phyloP scores from a whole-genome alignment of 768 basidiomycete species.

The Kwoniella europaea region DNA sequence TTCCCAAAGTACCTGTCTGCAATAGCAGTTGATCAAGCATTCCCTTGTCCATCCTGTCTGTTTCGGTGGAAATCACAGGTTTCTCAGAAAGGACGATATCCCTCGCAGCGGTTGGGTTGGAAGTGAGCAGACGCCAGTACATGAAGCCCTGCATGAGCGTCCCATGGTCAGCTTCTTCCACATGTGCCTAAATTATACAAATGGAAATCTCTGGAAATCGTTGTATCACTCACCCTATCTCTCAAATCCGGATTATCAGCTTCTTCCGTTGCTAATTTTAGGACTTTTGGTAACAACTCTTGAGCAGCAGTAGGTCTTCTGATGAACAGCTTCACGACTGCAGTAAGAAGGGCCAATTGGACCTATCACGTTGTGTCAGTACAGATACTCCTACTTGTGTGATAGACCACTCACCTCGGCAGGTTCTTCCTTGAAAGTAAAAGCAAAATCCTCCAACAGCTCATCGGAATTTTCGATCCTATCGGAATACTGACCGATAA shows the following conservation, averaged over 20 bases:
- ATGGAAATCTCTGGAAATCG: no score
- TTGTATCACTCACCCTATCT: constrained; percentile 65
- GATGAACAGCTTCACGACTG: constrained; percentile 93
- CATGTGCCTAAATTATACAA: no score
- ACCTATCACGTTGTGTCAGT: constrained; percentile 65
- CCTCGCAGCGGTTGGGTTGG: constrained; percentile 83
- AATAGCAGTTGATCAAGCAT: constrained; percentile 91
- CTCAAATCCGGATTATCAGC: constrained; percentile 97
- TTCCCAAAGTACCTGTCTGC: constrained; percentile 90
- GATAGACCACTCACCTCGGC: constrained; percentile 70
- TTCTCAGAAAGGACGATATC: constrained; percentile 92
- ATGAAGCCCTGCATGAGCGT: constrained; percentile 72
- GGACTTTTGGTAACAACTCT: constrained; percentile 87
- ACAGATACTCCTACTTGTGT: neutral
- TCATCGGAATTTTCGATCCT: constrained; percentile 95
- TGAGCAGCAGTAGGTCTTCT: constrained; percentile 87
- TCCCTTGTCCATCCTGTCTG: constrained; percentile 95
- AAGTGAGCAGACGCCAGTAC: constrained; percentile 97
- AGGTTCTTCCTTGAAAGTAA: constrained; percentile 89
- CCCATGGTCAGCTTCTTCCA: neutral
- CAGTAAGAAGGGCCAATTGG: constrained; percentile 90
- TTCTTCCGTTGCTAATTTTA: constrained; percentile 97
- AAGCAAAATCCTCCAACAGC: constrained; percentile 86
- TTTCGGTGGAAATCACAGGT: constrained; percentile 96
- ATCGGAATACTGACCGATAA: constrained; percentile 93